Base-by-base conservation (phyloP, 2,329 filamentous ascomycete genomes). In the Colletotrichum abscissum region DNA sequence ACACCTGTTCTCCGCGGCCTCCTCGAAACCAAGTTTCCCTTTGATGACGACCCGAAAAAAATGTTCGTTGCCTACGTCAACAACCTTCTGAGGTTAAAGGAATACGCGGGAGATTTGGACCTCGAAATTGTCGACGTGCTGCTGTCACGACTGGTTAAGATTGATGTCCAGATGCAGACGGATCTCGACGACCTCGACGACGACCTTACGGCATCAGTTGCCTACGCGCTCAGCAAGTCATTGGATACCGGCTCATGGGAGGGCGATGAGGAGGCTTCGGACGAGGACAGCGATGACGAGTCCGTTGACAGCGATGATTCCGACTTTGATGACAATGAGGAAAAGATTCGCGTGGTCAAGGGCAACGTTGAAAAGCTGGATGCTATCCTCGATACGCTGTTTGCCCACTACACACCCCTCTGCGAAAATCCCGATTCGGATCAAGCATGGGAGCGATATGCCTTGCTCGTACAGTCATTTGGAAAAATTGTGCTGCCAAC, bases 111-210 rank as follows among this genome's bases (percentile, higher is more conserved):
- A 0, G 92, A 94, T 72, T 85, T 98, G 46, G 92, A 92, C 74
- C 90, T 93, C 8, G 94, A 97, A 74, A 91, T 98, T 28, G 88
- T 98, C 75, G 92, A 95, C 69, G 85, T 97, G 14, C 93, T 98
- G 60, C 93, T 95, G 55, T 93, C 96, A 77, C 92, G 94, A 75
- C 88, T 98, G 8, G 94, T 98, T 78, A 97, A 97, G 83, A 94
- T 98, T 72, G 97, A 99, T 80, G 95, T 97, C 1, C 94, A 98
- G 80, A 97, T 98, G 82, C 96, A 98, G 82, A 90, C 95, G 63
- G 95, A 98, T 78, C 86, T 98, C 78, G 95, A 98, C 75, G 95
- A 98, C 77, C 86, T 98, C 74, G 96, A 98, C 75, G 96, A 98
- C 75, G 94, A 97, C 68, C 88, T 95, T 11, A 93, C 95, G 67